Evolutionary conservation across 2,329 filamentous ascomycete species (phyloP).

Genomic region (Bipolaris oryzae): DNA sequence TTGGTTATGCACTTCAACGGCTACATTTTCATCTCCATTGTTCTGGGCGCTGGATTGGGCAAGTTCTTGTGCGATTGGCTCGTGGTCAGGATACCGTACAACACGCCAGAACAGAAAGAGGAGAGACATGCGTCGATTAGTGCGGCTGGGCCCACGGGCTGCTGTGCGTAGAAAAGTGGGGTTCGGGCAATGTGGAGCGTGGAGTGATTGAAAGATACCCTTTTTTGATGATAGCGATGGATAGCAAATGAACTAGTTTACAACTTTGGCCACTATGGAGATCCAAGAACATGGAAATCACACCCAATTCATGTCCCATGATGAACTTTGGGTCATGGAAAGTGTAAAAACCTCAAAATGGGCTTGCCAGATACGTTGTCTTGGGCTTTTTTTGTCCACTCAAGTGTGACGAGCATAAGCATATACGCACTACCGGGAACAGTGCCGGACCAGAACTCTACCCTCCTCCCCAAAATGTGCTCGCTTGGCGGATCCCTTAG

Average conservation of each 20-base stretch:
- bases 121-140: slow-evolving; percentile 26
- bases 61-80: slow-evolving; percentile 74
- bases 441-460: background rate
- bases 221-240: slow-evolving; percentile 1
- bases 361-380: background rate
- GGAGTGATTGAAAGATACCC: slow-evolving; percentile 10
- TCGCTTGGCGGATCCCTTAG: background rate
- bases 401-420: background rate
- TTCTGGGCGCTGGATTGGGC: slow-evolving; percentile 76
- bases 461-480: background rate
- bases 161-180: slow-evolving; percentile 27
- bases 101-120: slow-evolving; percentile 32
- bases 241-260: slow-evolving; percentile 5
- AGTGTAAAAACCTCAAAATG: background rate
- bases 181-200: background rate
- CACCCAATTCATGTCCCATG: background rate
- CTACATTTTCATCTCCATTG: slow-evolving; percentile 81
- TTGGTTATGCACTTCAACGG: slow-evolving; percentile 69
- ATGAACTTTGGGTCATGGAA: background rate
- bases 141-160: slow-evolving; percentile 38
- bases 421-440: background rate
- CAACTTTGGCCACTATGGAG: background rate
- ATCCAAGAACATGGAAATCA: background rate
- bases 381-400: background rate
- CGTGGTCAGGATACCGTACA: slow-evolving; percentile 40